Evolutionary conservation across 2,329 filamentous ascomycete species (phyloP).

Genomic region (Celoporthe dispersa): DNA sequence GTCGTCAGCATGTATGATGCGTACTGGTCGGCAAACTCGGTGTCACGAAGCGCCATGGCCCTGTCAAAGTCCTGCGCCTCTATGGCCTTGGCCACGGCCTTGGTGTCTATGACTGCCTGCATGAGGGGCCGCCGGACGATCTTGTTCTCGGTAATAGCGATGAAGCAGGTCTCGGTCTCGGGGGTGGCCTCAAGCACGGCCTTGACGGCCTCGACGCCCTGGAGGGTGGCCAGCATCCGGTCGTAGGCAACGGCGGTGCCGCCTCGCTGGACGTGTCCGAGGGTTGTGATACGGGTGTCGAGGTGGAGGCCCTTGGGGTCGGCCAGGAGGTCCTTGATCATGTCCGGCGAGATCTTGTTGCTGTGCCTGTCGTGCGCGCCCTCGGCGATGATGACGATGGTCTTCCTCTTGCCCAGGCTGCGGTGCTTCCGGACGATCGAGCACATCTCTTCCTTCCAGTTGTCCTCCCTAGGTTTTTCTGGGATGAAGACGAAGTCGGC

Average conservation of each 20-base stretch:
- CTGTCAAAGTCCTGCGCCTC: conserved; percentile 81
- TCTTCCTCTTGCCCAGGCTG: conserved; percentile 88
- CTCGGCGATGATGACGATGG: conserved; percentile 96
- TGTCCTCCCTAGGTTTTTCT: conserved; percentile 83
- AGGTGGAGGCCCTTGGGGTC: conserved; percentile 75
- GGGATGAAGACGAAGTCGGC: conserved; percentile 98
- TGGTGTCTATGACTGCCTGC: conserved; percentile 84
- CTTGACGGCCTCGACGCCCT: conserved; percentile 92
- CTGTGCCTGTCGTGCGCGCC: conserved; percentile 86
- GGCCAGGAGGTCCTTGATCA: conserved; percentile 88
- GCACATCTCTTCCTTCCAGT: conserved; percentile 91
- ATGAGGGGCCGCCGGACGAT: conserved; percentile 89
- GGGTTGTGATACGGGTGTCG: conserved; percentile 91
- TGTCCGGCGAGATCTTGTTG: conserved; percentile 78
- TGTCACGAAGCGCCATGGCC: conserved; percentile 87
- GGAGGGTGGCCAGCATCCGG: conserved; percentile 87
- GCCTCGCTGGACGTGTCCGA: conserved; percentile 97
- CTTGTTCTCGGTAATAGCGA: conserved; percentile 97
- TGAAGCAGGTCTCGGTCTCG: conserved; percentile 89
- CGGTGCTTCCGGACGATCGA: conserved; percentile 81
- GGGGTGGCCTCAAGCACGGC: conserved; percentile 89
- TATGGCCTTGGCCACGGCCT: conserved; percentile 82
- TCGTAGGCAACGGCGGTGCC: conserved; percentile 93
- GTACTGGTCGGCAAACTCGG: conserved; percentile 93
- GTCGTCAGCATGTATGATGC: conserved; percentile 90